Evolutionary conservation across 1,139 yeast species (phyloP), one percentile per base, ranked within the genome.

Genomic region (Saccharomyces hybrid): DNA sequence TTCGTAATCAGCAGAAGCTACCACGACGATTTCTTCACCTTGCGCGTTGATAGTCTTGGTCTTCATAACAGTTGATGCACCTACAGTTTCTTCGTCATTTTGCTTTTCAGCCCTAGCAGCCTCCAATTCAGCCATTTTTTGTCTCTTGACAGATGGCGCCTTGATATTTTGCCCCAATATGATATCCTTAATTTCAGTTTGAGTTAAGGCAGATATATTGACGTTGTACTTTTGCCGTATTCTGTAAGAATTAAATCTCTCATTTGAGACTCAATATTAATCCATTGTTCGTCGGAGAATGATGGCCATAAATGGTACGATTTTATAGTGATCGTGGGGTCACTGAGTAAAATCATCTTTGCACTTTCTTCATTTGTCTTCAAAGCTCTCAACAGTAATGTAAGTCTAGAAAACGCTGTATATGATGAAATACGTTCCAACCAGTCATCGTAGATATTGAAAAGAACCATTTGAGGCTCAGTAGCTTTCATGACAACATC

Each of bases 361-460:
- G 97, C 81, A 58, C 82, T 79, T 54, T 89, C 97, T 53, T 82
- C 82, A 66, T 86, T 85, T 16, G 91, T 83, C 54, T 86, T 86
- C 56, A 91, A 73, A 0, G 95, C 95, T 59, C 99, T 78, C 64
- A 93, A 74, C 21, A 95, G 75, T 60, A 95, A 77, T 57, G 91
- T 81, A 54, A 91, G 75, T 61, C 99, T 78, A 2, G 97, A 89
- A 69, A 93, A 95, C 0, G 99, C 98, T 0, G 99, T 95, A 64
- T 86, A 89, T 0, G 98, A 85, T 0, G 95, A 87, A 48, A 90
- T 82, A 0, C 81, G 77, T 58, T 83, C 80, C 55, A 90, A 75
- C 99, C 99, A 95, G 68, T 93, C 97, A 70, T 95, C 99, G 70
- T 90, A 95, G 56, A 93, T 75, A 66, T 91, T 90, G 73, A 90